Conservation (phyloP, 116 monocot genomes). For the Cymodocea nodosa region DNA sequence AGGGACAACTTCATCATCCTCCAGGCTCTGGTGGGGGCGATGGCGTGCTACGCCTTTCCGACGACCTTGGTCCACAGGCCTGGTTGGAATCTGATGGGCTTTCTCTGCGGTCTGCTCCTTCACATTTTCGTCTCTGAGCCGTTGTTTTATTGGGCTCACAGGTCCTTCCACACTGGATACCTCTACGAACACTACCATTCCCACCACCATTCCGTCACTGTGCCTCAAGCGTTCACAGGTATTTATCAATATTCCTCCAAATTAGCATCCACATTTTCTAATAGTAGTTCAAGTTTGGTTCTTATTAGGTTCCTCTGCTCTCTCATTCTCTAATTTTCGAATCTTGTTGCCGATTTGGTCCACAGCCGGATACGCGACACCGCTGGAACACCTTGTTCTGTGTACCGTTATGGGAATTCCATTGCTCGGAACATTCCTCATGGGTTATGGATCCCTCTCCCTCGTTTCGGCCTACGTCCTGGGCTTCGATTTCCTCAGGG, state of each 20-base stretch:
- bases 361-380: conserved; percentile 61
- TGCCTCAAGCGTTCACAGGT: conserved; percentile 76
- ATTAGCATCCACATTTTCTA: too few species aligned
- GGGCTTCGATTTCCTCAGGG: conserved; percentile 53
- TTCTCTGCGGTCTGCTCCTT: conserved; percentile 28
- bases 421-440: conserved; percentile 25
- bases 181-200: conserved; percentile 56
- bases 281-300: too few species aligned
- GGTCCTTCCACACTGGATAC: conserved; percentile 28
- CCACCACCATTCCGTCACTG: conserved; percentile 52
- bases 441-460: conserved; percentile 44
- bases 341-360: background rate
- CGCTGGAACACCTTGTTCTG: conserved; percentile 65
- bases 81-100: conserved; percentile 39
- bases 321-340: too few species aligned
- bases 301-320: too few species aligned
- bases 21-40: conserved; percentile 44
- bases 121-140: conserved; percentile 74
- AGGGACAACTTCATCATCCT: conserved; percentile 91
- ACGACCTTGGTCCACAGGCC: conserved; percentile 14
- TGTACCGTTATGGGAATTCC: conserved; percentile 37
- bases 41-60: conserved; percentile 24
- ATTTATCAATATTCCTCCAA: too few species aligned
- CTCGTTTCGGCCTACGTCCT: conserved; percentile 59
- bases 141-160: conserved; percentile 62